Percentiles rank a stretch among this genome's conserved stretches.
Evolutionary conservation across 164 flowering plant species (phyloP).

Genomic region (Berberis thunbergii): DNA sequence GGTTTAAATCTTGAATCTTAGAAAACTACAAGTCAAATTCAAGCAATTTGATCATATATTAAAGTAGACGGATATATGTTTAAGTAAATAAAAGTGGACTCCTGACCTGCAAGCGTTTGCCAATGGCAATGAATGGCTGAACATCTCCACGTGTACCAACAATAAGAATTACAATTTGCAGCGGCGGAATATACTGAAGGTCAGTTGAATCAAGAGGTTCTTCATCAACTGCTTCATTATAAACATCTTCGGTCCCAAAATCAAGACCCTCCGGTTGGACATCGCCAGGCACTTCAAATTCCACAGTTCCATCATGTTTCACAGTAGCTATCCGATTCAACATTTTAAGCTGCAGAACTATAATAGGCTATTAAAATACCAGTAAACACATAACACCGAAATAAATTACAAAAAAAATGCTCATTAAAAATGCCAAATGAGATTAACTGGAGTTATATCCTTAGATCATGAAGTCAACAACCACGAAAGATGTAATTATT

Average conservation of each 20-base stretch:
- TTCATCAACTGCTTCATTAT: conserved; percentile 39
- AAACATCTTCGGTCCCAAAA: conserved; percentile 29
- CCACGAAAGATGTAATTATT: no score
- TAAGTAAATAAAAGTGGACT: neutral
- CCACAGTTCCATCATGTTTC: conserved; percentile 93
- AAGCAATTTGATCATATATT: neutral
- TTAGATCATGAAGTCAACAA: no score
- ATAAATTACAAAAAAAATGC: neutral
- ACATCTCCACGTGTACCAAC: conserved; percentile 99
- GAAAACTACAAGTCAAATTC: no score
- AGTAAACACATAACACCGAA: no score
- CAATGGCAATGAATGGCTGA: conserved; percentile 94
- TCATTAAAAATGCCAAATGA: neutral
- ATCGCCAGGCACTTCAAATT: conserved; percentile 75
- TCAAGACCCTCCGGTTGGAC: conserved; percentile 37
- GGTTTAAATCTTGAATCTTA: no score
- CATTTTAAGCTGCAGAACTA: conserved; percentile 61
- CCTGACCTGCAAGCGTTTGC: conserved; percentile 80
- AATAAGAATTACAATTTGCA: conserved; percentile 90
- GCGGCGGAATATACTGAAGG: conserved; percentile 61
- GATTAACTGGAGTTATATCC: no score
- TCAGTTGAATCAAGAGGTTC: conserved; percentile 52
- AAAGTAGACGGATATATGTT: neutral
- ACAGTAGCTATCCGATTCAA: conserved; percentile 95
- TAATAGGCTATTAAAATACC: neutral